Base-by-base conservation (phyloP, 768 basidiomycete genomes). In the Melanogaster broomeanus region DNA sequence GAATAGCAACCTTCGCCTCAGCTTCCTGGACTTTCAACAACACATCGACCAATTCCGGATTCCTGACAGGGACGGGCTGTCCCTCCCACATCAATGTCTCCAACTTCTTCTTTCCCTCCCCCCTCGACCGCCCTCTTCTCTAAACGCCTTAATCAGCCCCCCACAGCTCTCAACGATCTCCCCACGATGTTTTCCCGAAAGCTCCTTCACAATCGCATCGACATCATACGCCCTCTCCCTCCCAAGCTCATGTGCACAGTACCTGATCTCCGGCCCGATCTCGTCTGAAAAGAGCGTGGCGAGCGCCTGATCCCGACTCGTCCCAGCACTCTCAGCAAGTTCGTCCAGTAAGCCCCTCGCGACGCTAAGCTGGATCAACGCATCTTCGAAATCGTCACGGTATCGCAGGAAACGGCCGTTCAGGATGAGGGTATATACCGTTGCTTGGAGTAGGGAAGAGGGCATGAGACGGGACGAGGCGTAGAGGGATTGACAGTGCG, bases 181-280 rank as follows among this genome's bases (percentile, higher is more conserved):
- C 42, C 77, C 78, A 46, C 79, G 75, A 55, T 85, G 79, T 52
- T 75, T 74, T 0, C 77, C 71, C 3, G 85, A 78, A 12, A 90
- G 64, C 49, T 88, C 87, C 6, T 74, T 71, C 18, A 84, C 87
- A 56, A 94, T 87, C 4, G 76, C 81, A 56, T 90, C 87, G 27
- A 93, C 73, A 64, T 93, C 90, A 69, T 94, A 95, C 4, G 90
- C 85, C 60, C 84, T 87, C 38, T 75, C 75, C 46, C 83, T 76
- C 1, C 93, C 90, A 13, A 95, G 75, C 61, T 93, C 87, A 61
- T 98, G 96, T 0, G 95, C 94, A 59, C 88, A 93, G 70, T 94
- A 88, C 40, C 96, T 77, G 48, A 98, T 93, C 67, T 97, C 85
- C 0, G 96, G 93, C 21, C 90, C 86, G 47, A 96, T 82, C 61